Evolutionary conservation across 805 yeast species (phyloP).

Genomic region (Starmerella sp.): DNA sequence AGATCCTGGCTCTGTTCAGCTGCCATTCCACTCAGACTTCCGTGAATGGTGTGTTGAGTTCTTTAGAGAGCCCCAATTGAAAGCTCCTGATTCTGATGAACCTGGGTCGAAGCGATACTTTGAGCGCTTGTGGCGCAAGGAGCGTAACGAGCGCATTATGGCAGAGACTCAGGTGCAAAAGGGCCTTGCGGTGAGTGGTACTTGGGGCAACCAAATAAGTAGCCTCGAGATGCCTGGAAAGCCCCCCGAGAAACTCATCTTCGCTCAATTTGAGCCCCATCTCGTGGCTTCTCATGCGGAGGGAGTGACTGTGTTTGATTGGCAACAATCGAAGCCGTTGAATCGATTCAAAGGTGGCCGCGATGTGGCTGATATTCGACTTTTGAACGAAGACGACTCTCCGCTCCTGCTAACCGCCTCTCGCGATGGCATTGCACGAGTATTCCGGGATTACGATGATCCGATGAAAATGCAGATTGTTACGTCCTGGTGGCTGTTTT

Average conservation of each 20-base stretch:
- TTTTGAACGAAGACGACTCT: constrained; percentile 83
- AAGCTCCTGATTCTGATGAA: constrained; percentile 71
- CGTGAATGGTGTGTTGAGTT: constrained; percentile 55
- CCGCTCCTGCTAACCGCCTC: constrained; percentile 81
- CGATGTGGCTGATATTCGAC: constrained; percentile 72
- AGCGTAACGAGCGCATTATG: constrained; percentile 75
- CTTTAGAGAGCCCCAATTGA: constrained; percentile 93
- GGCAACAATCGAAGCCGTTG: constrained; percentile 42
- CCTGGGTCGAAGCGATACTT: constrained; percentile 84
- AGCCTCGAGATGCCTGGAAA: constrained; percentile 40
- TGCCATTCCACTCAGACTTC: constrained; percentile 31
- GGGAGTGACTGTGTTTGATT: constrained; percentile 75
- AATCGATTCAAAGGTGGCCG: constrained; percentile 78
- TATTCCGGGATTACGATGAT: constrained; percentile 66
- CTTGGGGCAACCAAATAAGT: constrained; percentile 67
- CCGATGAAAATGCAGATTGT: constrained; percentile 47
- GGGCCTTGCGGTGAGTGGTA: constrained; percentile 66
- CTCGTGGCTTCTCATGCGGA: constrained; percentile 71
- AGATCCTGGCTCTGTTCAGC: constrained; percentile 6
- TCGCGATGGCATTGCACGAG: constrained; percentile 85
- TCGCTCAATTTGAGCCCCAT: constrained; percentile 84
- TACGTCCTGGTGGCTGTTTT: constrained; percentile 86
- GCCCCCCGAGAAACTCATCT: constrained; percentile 39
- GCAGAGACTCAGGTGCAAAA: constrained; percentile 86
- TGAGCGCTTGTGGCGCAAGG: constrained; percentile 76